These are phyloP conservation scores for Penicillium sp. DNA, from an alignment of 2,329 filamentous ascomycete genomes.

Conservation along the genomic window DNA sequence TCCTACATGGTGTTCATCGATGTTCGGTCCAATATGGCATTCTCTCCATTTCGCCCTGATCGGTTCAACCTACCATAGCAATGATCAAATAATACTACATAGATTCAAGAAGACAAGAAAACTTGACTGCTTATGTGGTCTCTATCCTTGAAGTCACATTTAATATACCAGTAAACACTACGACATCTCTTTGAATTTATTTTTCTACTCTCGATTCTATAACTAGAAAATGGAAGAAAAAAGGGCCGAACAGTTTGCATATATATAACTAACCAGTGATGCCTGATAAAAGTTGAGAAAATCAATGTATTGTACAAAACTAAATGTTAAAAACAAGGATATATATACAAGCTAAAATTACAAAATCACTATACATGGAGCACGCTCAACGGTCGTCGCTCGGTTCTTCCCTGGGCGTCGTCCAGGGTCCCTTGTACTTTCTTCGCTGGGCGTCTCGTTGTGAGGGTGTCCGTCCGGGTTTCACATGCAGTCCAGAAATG, in stretches of 20 bases:
- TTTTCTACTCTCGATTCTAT: not conserved
- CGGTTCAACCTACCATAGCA: no score
- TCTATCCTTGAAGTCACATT: no score
- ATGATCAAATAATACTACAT: no score
- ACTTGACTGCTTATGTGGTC: no score
- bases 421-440: not conserved
- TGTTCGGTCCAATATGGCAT: no score
- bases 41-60: no score
- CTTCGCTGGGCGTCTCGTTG: not conserved
- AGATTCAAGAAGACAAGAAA: no score
- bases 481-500: not conserved
- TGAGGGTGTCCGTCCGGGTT: not conserved
- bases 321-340: not conserved
- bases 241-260: no score
- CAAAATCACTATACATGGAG: not conserved
- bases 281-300: not conserved
- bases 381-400: not conserved
- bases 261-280: not conserved
- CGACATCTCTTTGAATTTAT: not conserved
- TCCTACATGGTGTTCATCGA: no score
- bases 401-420: not conserved
- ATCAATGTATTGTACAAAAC: slow-evolving; percentile 1
- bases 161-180: not conserved
- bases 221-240: not conserved
- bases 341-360: not conserved